Evolutionary conservation across 495 filamentous ascomycete genomes (phyloP), one percentile per base, ranked within the genome.

Genomic region (Baudoinia panamericana): DNA sequence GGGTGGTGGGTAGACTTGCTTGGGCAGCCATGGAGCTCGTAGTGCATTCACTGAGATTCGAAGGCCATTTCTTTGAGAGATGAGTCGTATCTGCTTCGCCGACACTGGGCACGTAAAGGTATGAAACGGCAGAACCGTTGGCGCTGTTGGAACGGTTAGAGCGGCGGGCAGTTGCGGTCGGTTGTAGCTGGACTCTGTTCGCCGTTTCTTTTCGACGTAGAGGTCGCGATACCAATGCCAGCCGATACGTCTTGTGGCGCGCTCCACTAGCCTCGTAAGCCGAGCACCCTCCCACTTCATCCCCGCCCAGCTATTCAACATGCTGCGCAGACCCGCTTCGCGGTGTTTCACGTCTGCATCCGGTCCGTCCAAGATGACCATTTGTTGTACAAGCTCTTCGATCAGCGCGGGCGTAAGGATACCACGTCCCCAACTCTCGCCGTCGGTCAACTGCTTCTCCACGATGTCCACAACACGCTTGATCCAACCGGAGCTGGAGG

Each of bases 41-140:
- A 99, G 64, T 0, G 92, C 90, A 2, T 85, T 84, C 44, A 76
- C 85, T 9, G 86, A 93, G 56, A 99, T 94, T 18, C 92, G 77
- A 0, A 93, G 69, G 12, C 83, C 92, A 56, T 99, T 99, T 11
- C 90, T 72, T 57, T 96, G 86, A 13, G 90, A 96, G 44, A 99
- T 96, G 58, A 81, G 78, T 3, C 92, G 81, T 46, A 99, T 84
- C 51, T 95, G 84, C 56, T 86, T 88, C 2, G 90, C 86, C 11
- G 84, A 87, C 40, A 99, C 63, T 0, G 90, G 90, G 50, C 82
- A 93, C 24, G 90, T 96, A 56, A 99, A 99, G 2, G 90, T 96
- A 56, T 99, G 92, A 53, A 99, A 99, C n/a, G 90, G 90, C 2
- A 99, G 66, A 11, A 99, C 87, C 0, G 90, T 99, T 9, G 90